Percentiles rank a stretch among this genome's conserved stretches.
These are phyloP conservation scores for Mikania micrantha DNA, from an alignment of 129 eudicot genomes.

Conservation along the genomic window DNA sequence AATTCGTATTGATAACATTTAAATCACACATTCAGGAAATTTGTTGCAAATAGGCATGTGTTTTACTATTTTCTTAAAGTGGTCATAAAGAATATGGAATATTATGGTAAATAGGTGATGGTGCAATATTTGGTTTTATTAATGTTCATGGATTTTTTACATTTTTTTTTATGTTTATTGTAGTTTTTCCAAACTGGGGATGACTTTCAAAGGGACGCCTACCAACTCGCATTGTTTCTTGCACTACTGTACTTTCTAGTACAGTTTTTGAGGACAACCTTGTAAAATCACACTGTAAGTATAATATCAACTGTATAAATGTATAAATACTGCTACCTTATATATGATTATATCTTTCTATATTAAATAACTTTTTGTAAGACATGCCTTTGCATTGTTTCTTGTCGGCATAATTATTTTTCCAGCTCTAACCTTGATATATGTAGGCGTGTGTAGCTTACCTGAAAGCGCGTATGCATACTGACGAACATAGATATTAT, in stretches of 20 bases:
- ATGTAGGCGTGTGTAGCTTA: not conserved
- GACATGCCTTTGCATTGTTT: not conserved
- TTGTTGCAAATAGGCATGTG: not conserved
- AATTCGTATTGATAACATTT: not conserved
- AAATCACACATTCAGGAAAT: not conserved
- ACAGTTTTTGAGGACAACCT: slow-evolving; percentile 65
- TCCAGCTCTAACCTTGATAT: not conserved
- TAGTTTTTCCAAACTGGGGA: slow-evolving; percentile 90
- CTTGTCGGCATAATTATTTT: not conserved
- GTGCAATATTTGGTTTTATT: not conserved
- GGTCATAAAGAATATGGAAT: not conserved
- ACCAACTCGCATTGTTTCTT: slow-evolving; percentile 73
- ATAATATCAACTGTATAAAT: slow-evolving; percentile 10
- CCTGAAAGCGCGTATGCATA: not conserved
- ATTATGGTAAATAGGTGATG: no score
- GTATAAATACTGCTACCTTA: slow-evolving; percentile 19
- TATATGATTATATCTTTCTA: not conserved
- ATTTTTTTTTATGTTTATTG: not conserved
- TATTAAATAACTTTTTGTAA: slow-evolving; percentile 9
- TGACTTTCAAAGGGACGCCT: slow-evolving; percentile 76
- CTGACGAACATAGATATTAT: not conserved
- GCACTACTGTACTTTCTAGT: slow-evolving; percentile 81
- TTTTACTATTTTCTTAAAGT: not conserved
- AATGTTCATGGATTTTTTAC: not conserved
- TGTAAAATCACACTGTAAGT: slow-evolving; percentile 33